phyloP scores from a whole-genome alignment of 805 yeast genomes.

The Kazachstania psychrophila region DNA sequence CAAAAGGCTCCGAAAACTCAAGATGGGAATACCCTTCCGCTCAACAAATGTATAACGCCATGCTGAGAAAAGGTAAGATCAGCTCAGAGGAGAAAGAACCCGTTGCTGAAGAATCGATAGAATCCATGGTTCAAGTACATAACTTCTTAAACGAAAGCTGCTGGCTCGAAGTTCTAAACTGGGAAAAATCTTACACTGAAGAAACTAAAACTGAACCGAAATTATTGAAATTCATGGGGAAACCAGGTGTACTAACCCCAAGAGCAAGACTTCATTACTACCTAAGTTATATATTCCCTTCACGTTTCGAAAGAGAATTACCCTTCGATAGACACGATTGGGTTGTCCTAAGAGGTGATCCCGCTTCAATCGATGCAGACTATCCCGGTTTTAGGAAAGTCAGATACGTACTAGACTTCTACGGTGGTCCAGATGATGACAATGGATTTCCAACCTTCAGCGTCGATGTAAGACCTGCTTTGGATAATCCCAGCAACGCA shows the following conservation, averaged over 20 bases:
- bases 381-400: slow-evolving; percentile 52
- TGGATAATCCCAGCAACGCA: slow-evolving; percentile 58
- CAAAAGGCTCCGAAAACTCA: slow-evolving; percentile 69
- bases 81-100: slow-evolving; percentile 45
- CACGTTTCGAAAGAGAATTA: slow-evolving; percentile 59
- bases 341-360: slow-evolving; percentile 72
- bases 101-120: slow-evolving; percentile 92
- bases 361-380: slow-evolving; percentile 25
- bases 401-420: slow-evolving; percentile 90
- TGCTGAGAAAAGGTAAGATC: slow-evolving; percentile 82
- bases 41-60: slow-evolving; percentile 97
- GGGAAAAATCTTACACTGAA: slow-evolving; percentile 73
- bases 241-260: slow-evolving; percentile 82
- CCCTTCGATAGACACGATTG: slow-evolving; percentile 99
- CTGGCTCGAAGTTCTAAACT: slow-evolving; percentile 84
- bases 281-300: slow-evolving; percentile 65
- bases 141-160: slow-evolving; percentile 95
- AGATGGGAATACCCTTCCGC: slow-evolving; percentile 99
- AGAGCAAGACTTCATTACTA: slow-evolving; percentile 63
- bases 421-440: slow-evolving; percentile 87
- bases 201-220: slow-evolving; percentile 57
- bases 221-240: slow-evolving; percentile 77
- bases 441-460: slow-evolving; percentile 86
- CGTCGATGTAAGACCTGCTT: slow-evolving; percentile 92
- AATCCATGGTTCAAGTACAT: slow-evolving; percentile 93